Conservation (phyloP, 352 stramenopile species). For the Halophytophthora batemanensis region DNA sequence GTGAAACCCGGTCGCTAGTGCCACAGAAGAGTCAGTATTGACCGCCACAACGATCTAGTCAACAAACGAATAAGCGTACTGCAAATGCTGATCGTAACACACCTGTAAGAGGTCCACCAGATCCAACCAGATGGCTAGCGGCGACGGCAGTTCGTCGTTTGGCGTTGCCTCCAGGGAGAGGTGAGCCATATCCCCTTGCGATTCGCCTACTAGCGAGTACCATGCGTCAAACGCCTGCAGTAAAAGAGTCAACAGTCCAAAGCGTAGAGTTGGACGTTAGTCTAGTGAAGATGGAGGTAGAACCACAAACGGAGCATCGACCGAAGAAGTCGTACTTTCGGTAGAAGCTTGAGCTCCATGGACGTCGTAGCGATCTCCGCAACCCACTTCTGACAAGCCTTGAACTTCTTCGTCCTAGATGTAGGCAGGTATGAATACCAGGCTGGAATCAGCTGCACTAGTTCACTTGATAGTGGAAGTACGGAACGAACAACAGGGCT, state of each 20-base stretch:
- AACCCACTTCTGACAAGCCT: constrained; percentile 80
- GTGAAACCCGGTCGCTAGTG: constrained; percentile 48
- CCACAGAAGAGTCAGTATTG: constrained; percentile 9
- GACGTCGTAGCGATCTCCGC: constrained; percentile 58
- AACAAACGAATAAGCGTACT: not conserved
- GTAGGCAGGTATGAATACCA: constrained; percentile 5
- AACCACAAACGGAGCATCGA: too few relatives aligned
- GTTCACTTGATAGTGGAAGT: too few relatives aligned
- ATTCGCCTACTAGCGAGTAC: constrained; percentile 59
- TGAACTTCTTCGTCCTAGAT: constrained; percentile 65
- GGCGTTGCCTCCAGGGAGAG: constrained; percentile 42
- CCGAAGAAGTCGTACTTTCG: constrained; percentile 25
- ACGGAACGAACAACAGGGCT: not conserved
- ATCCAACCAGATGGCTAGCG: constrained; percentile 69
- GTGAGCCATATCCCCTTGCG: constrained; percentile 21
- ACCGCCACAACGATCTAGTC: not conserved
- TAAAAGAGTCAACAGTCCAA: constrained; percentile 1
- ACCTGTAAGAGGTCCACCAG: constrained; percentile 79
- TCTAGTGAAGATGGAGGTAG: too few relatives aligned
- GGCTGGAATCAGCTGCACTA: not conserved
- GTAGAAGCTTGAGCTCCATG: constrained; percentile 45
- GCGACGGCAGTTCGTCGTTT: constrained; percentile 62
- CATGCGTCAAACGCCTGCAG: constrained; percentile 71
- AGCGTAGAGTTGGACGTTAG: not conserved
- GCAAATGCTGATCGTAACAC: not conserved